Percentiles rank a stretch among this genome's conserved stretches.
Evolutionary conservation across 2,329 filamentous ascomycete genomes (phyloP).

Genomic region (Fusarium sp.): DNA sequence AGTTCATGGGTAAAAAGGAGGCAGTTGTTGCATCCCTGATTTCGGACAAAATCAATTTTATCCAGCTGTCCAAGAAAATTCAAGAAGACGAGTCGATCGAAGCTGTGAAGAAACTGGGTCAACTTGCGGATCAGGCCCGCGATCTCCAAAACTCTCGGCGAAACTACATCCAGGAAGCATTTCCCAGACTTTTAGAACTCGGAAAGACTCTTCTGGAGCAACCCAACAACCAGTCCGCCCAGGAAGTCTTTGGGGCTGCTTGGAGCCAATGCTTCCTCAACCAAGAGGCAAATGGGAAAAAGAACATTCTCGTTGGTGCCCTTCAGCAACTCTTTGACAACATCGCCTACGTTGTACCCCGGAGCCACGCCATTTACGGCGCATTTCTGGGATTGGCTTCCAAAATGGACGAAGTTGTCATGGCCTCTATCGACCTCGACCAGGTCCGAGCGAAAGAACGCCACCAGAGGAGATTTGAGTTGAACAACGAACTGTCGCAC

Average conservation of each 20-base stretch:
- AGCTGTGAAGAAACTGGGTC: conserved; percentile 9
- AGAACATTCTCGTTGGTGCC: conserved; percentile 11
- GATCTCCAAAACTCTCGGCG: neutral
- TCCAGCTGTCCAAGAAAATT: conserved; percentile 4
- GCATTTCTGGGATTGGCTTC: conserved; percentile 7
- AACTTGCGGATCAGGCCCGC: neutral
- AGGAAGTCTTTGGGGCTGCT: conserved; percentile 7
- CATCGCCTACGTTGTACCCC: conserved; percentile 1
- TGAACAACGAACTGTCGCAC: neutral
- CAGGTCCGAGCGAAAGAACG: neutral
- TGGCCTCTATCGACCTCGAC: conserved; percentile 11
- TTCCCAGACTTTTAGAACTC: neutral
- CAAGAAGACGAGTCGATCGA: neutral
- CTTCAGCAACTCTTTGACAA: conserved; percentile 7
- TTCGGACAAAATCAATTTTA: neutral
- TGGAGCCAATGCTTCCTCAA: conserved; percentile 2
- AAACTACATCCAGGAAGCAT: neutral
- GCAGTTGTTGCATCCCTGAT: neutral
- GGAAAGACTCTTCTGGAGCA: neutral
- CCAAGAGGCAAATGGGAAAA: neutral
- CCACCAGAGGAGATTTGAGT: neutral
- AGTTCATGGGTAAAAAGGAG: neutral
- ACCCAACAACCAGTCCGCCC: neutral
- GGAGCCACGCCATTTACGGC: neutral
- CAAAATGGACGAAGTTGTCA: conserved; percentile 1